A percentile compares a stretch with the other conserved stretches of the same genome.
phyloP scores from a whole-genome alignment of 345 rosid species.

The Noccaea caerulescens region DNA sequence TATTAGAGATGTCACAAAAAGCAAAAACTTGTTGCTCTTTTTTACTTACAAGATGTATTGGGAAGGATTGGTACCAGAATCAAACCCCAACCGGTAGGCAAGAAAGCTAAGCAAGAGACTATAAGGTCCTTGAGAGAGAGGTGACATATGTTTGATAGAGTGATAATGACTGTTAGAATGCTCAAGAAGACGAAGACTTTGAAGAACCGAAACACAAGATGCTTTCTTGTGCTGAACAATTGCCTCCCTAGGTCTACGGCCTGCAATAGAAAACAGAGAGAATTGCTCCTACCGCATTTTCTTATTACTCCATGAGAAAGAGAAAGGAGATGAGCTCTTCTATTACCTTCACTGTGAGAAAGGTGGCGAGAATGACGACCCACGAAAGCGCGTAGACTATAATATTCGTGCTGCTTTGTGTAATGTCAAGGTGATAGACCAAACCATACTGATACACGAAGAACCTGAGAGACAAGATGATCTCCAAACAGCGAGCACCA shows the following conservation, averaged over 20 bases:
- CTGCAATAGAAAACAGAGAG: conserved; percentile 48
- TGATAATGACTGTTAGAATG: conserved; percentile 58
- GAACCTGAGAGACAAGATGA: conserved; percentile 80
- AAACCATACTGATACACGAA: conserved; percentile 95
- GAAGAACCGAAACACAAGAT: conserved; percentile 72
- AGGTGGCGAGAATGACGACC: conserved; percentile 82
- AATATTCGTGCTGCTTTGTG: conserved; percentile 77
- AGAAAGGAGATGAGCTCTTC: background rate
- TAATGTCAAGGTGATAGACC: conserved; percentile 97
- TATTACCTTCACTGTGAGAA: conserved; percentile 78
- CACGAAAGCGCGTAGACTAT: conserved; percentile 91
- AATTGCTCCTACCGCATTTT: conserved; percentile 3
- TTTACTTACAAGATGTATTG: background rate
- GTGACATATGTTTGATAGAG: conserved; percentile 72
- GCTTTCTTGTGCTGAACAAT: conserved; percentile 73
- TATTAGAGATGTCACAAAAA: background rate
- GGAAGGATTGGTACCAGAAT: conserved; percentile 59
- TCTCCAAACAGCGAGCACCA: conserved; percentile 73
- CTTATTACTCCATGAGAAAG: background rate
- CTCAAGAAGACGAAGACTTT: conserved; percentile 89
- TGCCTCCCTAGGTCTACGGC: conserved; percentile 87
- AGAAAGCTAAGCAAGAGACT: conserved; percentile 83
- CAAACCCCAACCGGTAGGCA: conserved; percentile 98
- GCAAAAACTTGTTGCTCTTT: background rate
- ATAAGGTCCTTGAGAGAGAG: conserved; percentile 73